phyloP scores from a whole-genome alignment of 2,329 filamentous ascomycete genomes.

The Colletotrichum gigasporum region DNA sequence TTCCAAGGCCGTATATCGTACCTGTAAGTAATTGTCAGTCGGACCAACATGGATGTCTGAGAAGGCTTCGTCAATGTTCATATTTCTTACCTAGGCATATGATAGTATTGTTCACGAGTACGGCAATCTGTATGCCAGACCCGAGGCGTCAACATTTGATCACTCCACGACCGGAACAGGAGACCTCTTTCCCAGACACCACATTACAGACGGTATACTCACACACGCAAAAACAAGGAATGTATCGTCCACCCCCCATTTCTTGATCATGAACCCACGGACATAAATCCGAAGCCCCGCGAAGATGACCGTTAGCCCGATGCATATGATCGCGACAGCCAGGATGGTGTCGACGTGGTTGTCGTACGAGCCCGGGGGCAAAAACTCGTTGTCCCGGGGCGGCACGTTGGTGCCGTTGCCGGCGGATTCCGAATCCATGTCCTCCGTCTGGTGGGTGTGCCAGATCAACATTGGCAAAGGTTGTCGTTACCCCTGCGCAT shows the following conservation, averaged over 20 bases:
- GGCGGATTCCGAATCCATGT: neutral
- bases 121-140: neutral
- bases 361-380: neutral
- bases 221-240: neutral
- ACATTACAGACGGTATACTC: slow-evolving; percentile 24
- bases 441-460: neutral
- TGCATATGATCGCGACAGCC: neutral
- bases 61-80: too few species aligned
- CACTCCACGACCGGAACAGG: too few species aligned
- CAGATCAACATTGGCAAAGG: slow-evolving; percentile 11
- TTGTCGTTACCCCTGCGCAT: neutral
- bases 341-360: slow-evolving; percentile 2
- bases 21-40: neutral
- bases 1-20: slow-evolving; percentile 34
- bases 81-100: neutral
- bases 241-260: slow-evolving; percentile 39
- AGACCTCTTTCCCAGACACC: slow-evolving; percentile 32
- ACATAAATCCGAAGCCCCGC: slow-evolving; percentile 33
- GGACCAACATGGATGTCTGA: fast-evolving
- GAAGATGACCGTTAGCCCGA: neutral
- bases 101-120: neutral
- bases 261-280: slow-evolving; percentile 36
- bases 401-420: neutral
- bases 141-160: too few species aligned
- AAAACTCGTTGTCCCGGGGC: neutral